Percentiles rank a stretch among this genome's conserved stretches.
Conservation (phyloP, 139 green algal species). For the Chlorella sp. region DNA sequence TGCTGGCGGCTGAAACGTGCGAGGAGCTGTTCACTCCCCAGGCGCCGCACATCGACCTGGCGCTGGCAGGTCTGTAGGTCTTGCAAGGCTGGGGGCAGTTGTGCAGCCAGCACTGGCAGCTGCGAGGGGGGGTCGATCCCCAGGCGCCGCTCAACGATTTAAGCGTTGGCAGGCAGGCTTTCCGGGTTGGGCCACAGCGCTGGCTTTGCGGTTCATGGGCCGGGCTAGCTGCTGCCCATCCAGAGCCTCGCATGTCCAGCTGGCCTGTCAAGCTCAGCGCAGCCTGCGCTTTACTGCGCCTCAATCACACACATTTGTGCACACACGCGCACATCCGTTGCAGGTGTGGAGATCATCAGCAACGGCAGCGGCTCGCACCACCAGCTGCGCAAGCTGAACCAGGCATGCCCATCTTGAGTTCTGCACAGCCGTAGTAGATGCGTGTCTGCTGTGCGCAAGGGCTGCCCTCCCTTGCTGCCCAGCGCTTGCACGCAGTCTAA, state of each 20-base stretch:
- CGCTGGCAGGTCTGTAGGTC: conserved; percentile 57
- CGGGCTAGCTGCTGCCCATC: not conserved
- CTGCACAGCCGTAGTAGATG: too few species aligned
- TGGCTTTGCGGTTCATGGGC: not conserved
- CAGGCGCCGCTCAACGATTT: not conserved
- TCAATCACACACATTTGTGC: not conserved
- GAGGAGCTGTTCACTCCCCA: conserved; percentile 97
- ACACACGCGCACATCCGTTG: not conserved
- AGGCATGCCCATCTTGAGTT: not conserved
- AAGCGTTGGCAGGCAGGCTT: not conserved
- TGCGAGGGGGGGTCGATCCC: not conserved
- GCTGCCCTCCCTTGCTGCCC: not conserved
- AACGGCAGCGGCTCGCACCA: conserved; percentile 97
- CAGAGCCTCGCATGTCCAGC: too few species aligned
- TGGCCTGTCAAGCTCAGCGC: not conserved
- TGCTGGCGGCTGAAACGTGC: conserved; percentile 88
- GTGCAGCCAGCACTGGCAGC: too few species aligned
- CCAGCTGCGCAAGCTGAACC: conserved; percentile 71
- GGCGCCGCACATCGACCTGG: conserved; percentile 78
- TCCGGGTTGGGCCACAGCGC: not conserved
- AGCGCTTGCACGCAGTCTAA: not conserved
- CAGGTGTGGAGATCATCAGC: conserved; percentile 91
- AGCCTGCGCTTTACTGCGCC: too few species aligned
- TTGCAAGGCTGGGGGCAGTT: not conserved
- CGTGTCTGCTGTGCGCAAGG: too few species aligned